Conservation (phyloP, 148 eudicot genomes). For the Heliosperma pusillum region DNA sequence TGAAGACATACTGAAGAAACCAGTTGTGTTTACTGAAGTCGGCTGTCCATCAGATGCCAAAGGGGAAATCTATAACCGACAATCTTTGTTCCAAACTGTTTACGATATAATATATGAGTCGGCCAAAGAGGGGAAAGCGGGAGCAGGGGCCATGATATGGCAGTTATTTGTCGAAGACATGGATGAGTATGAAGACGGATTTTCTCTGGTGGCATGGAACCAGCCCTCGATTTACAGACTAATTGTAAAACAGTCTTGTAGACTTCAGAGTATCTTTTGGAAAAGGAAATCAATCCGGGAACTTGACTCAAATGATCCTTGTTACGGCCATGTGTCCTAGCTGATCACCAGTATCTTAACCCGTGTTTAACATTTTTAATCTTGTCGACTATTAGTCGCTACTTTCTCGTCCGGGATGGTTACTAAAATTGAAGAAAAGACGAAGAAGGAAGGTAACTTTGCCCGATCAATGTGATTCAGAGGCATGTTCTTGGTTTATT, state of each 20-base stretch:
- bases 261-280: slow-evolving; percentile 28
- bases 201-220: slow-evolving; percentile 43
- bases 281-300: slow-evolving; percentile 6
- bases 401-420: not conserved
- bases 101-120: slow-evolving; percentile 41
- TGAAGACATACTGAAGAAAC: slow-evolving; percentile 43
- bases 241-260: slow-evolving; percentile 49
- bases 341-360: too few relatives aligned
- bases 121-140: slow-evolving; percentile 41
- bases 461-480: not conserved
- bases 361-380: not conserved
- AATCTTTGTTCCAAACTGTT: slow-evolving; percentile 29
- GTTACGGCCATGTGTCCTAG: slow-evolving; percentile 26
- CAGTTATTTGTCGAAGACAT: slow-evolving; percentile 50
- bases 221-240: slow-evolving; percentile 39
- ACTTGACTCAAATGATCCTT: slow-evolving; percentile 28
- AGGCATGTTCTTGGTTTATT: not conserved
- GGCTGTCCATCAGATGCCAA: slow-evolving; percentile 36
- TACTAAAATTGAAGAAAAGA: not conserved
- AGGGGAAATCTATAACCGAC: slow-evolving; percentile 30
- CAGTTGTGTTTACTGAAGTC: slow-evolving; percentile 51
- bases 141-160: slow-evolving; percentile 54
- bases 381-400: not conserved
- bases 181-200: slow-evolving; percentile 40
- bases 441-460: not conserved